Evolutionary conservation across 2,329 filamentous ascomycete species (phyloP), one percentile per base, ranked within the genome.

Genomic region (Chrysosporium keratinophilum): DNA sequence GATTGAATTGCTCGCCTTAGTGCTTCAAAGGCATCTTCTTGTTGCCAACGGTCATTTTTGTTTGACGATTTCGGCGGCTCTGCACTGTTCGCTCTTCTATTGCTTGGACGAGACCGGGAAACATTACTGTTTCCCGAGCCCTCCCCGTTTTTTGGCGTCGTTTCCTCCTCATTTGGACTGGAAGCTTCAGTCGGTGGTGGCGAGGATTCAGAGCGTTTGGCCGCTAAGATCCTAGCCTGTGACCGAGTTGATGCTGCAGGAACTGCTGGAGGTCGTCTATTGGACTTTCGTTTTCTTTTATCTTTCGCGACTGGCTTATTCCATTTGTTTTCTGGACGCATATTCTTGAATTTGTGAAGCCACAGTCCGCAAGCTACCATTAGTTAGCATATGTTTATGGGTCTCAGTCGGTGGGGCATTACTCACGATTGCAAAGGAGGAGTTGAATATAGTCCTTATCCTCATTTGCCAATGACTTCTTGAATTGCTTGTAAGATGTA

Each of bases 261-360:
- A 65, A 60, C 63, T 63, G 56, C 67, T 62, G 3, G 65, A 37
- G 69, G 59, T 11, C 64, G 64, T 44, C 63, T 65, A 54, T 67
- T 67, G 5, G 65, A 61, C 10, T 65, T 62, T 15, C 71, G 67
- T 60, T 73, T 74, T 54, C 65, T 66, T 57, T 70, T 72, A 41
- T 67, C 62, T 52, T 65, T 68, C n/a, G 63, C 62, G 4, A 76
- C 72, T 54, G 78, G 78, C 58, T 81, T 87, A 59, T 85, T 84
- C 91, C 91, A 98, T 59, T 84, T 83, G 57, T 91, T 82, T 52
- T 82, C 76, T 1, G 93, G 93, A 7, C 93, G 83, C 74, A 95
- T 93, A 20, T 74, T 78, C 64, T 87, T 88, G 69, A 85, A 88
- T 65, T 96, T 97, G 57, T 84, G 83, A 61, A 98, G 83, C 88